These are phyloP conservation scores for Dovyalis caffra DNA, from an alignment of 345 rosid genomes.

Conservation along the genomic window DNA sequence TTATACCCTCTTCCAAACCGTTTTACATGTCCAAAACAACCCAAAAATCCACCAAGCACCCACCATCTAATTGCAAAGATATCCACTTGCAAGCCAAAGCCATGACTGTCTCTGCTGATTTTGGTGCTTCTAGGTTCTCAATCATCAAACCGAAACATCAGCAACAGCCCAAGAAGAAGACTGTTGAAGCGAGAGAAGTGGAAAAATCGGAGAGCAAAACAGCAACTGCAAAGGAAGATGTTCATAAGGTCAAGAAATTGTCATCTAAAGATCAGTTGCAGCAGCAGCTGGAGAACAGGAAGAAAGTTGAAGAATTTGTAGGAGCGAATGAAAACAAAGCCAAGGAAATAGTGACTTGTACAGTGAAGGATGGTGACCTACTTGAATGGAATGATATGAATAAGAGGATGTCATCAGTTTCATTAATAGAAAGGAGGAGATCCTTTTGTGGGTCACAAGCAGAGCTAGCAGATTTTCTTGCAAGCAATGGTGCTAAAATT, in stretches of 20 bases:
- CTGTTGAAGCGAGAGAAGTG: conserved; percentile 6
- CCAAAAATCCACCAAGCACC: conserved; percentile 26
- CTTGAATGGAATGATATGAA: conserved; percentile 25
- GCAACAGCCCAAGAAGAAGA: conserved; percentile 10
- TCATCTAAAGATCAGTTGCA: conserved; percentile 18
- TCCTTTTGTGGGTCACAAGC: conserved; percentile 49
- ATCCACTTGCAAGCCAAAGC: conserved; percentile 50
- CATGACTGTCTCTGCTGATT: conserved; percentile 51
- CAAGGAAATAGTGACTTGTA: conserved; percentile 6
- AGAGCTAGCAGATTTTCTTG: conserved; percentile 52
- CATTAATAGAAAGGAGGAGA: conserved; percentile 45
- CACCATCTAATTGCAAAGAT: conserved; percentile 20
- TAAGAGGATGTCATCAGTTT: conserved; percentile 29
- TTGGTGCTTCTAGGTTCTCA: conserved; percentile 33
- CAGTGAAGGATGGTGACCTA: conserved; percentile 16
- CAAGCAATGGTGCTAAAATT: conserved; percentile 56
- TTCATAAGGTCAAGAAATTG: conserved; percentile 11
- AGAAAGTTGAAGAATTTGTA: conserved; percentile 16
- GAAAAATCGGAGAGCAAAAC: conserved; percentile 10
- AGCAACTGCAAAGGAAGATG: conserved; percentile 14
- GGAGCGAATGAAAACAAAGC: conserved; percentile 14
- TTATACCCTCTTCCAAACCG: not conserved
- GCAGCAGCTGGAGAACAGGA: conserved; percentile 18
- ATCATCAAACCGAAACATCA: conserved; percentile 21
- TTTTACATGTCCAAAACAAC: conserved; percentile 12